phyloP scores from a whole-genome alignment of 345 rosid species.

The Gossypium bickii region DNA sequence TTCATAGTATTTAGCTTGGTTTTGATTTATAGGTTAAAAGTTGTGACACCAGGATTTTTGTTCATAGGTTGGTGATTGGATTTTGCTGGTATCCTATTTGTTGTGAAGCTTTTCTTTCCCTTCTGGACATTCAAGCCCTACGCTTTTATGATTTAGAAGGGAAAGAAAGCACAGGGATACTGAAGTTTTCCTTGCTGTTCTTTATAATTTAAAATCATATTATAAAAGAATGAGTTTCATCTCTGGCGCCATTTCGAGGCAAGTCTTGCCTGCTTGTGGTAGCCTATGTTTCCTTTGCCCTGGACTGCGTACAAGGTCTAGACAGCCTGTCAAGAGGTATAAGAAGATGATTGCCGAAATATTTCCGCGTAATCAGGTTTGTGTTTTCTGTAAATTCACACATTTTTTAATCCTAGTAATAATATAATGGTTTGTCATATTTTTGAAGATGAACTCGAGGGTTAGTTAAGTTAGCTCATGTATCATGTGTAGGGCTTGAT shows the following conservation, averaged over 20 bases:
- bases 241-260: slow-evolving; percentile 89
- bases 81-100: slow-evolving; percentile 25
- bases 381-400: slow-evolving; percentile 11
- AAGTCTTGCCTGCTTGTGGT: slow-evolving; percentile 87
- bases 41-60: slow-evolving; percentile 21
- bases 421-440: background rate
- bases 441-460: background rate
- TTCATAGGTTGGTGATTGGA: slow-evolving; percentile 36
- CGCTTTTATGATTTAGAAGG: slow-evolving; percentile 46
- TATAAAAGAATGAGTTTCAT: slow-evolving; percentile 41
- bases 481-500: background rate
- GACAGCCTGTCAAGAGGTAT: slow-evolving; percentile 97
- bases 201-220: slow-evolving; percentile 11
- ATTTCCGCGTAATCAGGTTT: slow-evolving; percentile 82
- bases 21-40: slow-evolving; percentile 19
- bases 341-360: slow-evolving; percentile 90
- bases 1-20: background rate
- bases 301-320: slow-evolving; percentile 79
- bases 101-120: slow-evolving; percentile 55
- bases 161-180: slow-evolving; percentile 43
- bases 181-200: slow-evolving; percentile 2
- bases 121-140: slow-evolving; percentile 41
- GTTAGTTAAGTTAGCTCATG: background rate
- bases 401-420: background rate
- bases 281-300: slow-evolving; percentile 90